Evolutionary conservation across 495 filamentous ascomycete genomes (phyloP).

Genomic region (Aspergillus funiculosus): DNA sequence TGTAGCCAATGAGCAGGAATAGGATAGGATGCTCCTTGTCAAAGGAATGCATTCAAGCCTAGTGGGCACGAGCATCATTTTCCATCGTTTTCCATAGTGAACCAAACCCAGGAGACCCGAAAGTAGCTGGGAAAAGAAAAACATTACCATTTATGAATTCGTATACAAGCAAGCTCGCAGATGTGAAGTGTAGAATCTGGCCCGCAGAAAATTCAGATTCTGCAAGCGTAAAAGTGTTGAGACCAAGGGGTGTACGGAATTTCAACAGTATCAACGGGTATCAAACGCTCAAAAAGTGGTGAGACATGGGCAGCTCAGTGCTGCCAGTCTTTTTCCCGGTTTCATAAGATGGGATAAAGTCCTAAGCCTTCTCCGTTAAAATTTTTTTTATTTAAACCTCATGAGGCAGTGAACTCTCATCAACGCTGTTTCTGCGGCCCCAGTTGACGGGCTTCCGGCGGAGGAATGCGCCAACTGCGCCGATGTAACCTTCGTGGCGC

Average conservation of each 20-base stretch:
- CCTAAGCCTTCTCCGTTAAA: conserved; percentile 1
- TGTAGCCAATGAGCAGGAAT: too few relatives aligned
- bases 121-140: neutral
- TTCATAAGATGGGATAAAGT: too few relatives aligned
- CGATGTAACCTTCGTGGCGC: conserved; percentile 92
- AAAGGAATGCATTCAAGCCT: too few relatives aligned
- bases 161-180: conserved; percentile 10
- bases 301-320: neutral
- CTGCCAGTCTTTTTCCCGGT: too few relatives aligned
- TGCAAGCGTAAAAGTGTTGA: conserved; percentile 1
- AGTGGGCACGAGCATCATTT: neutral
- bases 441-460: conserved; percentile 87
- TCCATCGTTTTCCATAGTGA: too few relatives aligned
- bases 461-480: conserved; percentile 92
- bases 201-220: conserved; percentile 13
- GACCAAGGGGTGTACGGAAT: conserved; percentile 13
- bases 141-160: neutral
- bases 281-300: conserved; percentile 16
- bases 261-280: conserved; percentile 19
- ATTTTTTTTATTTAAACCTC: neutral
- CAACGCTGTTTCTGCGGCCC: conserved; percentile 75
- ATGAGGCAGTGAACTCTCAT: conserved; percentile 37
- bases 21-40: too few relatives aligned
- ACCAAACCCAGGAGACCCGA: too few relatives aligned
- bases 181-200: conserved; percentile 4